Base-by-base conservation (phyloP, 495 filamentous ascomycete genomes). In the Aspergillus homomorphus region DNA sequence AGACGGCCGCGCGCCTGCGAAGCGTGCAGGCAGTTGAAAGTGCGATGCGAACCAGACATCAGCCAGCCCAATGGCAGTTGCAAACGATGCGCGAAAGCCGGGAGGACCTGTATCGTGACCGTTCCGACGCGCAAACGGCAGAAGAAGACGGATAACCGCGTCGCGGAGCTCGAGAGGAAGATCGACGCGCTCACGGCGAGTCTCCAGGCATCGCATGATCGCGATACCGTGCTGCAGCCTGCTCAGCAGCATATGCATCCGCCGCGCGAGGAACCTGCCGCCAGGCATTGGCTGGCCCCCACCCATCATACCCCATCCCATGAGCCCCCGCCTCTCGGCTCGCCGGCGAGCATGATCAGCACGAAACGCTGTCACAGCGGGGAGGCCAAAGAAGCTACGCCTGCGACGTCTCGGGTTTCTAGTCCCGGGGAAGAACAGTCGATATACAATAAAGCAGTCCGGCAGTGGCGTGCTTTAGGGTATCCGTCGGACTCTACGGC, bases 1-100 rank as follows among this genome's bases (percentile, higher is more conserved):
- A 93, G 92, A 71, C 86, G 91, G 38, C 83, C 88, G 2, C 87
- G 92, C n/a, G 92, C 93, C 16, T 98, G 93, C 72, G 94, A 97
- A 68, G 86, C 89, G 10, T 98, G 93, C 70, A 87, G 94, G 45
- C 84, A 86, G 28, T 76, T 96, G 48, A 98, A 98, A 66, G 93
- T 96, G 19, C 85, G 89, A 23, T 98, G 93, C 73, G 91, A 96
- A 61, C 84, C 85, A 2, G 88, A 80, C 42, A 59, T 64, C 12
- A 56, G n/a, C 0, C 61, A 89, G 60, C 78, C 78, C 1, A 74
- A 76, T 45, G 87, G 84, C 1, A 79, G 90, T 1, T 98, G 94
- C 72, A 89, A 87, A 67, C 82, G 94, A 48, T 98, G 94, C 70
- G 84, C 85, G 21, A 97, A 96, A 69, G 89, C 92, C 1, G 82